Evolutionary conservation across 2,329 filamentous ascomycete species (phyloP).

Genomic region (Fusarium agapanthi): DNA sequence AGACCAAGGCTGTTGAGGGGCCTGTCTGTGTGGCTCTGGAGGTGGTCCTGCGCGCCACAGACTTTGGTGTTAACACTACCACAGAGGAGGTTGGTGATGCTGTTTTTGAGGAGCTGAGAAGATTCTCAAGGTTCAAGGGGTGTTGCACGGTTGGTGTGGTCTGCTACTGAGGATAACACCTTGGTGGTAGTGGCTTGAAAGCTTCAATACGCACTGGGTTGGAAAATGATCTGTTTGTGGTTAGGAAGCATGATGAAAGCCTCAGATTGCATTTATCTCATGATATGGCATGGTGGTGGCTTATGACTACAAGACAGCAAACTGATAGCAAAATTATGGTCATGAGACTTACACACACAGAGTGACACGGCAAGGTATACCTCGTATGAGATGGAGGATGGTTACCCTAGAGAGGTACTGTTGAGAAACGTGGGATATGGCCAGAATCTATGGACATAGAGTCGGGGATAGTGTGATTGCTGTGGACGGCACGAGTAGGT

Average conservation of each 20-base stretch:
- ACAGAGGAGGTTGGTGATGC: constrained; percentile 82
- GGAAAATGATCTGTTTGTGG: constrained; percentile 3
- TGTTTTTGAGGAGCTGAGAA: constrained; percentile 74
- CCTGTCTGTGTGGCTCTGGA: constrained; percentile 85
- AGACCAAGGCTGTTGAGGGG: constrained; percentile 81
- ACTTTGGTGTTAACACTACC: constrained; percentile 80
- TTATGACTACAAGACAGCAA: neutral
- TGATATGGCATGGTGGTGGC: neutral
- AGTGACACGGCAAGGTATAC: neutral
- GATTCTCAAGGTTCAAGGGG: constrained; percentile 61
- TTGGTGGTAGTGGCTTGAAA: neutral
- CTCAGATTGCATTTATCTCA: neutral
- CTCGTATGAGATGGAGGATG: neutral
- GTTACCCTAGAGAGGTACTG: neutral
- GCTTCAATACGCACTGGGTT: neutral
- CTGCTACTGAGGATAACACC: neutral
- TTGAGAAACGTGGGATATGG: neutral
- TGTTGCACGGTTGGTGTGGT: neutral
- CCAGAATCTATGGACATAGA: neutral
- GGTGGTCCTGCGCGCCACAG: constrained; percentile 78
- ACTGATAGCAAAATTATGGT: neutral
- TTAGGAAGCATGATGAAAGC: neutral
- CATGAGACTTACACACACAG: neutral
- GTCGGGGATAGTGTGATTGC: neutral
- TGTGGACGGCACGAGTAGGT: neutral